A percentile compares a stretch with the other conserved stretches of the same genome.
phyloP scores from a whole-genome alignment of 2,329 filamentous ascomycete genomes.

The Ophiostoma novo-ulmi region DNA sequence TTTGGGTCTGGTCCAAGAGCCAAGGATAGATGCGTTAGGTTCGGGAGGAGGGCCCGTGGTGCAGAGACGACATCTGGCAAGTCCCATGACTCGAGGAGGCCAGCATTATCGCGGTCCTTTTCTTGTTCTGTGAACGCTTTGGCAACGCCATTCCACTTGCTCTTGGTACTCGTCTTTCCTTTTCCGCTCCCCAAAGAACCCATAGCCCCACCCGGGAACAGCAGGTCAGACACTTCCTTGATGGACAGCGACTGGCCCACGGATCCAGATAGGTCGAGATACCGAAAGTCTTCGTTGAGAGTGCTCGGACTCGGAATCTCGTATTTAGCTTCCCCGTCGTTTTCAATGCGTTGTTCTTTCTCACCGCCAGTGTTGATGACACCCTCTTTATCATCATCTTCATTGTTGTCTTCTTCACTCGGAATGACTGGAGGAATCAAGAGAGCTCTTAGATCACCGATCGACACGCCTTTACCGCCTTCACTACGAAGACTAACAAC shows the following conservation, averaged over 20 bases:
- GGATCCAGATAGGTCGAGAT: constrained; percentile 51
- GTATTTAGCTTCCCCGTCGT: background rate
- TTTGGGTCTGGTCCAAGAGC: constrained; percentile 40
- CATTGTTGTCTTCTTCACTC: constrained; percentile 28
- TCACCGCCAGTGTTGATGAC: constrained; percentile 16
- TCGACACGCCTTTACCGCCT: constrained; percentile 39
- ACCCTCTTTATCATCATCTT: constrained; percentile 27
- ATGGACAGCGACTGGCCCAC: constrained; percentile 48
- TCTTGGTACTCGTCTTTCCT: background rate
- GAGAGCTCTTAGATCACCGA: constrained; percentile 47
- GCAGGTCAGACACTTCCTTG: constrained; percentile 48
- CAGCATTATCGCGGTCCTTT: background rate
- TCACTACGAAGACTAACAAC: constrained; percentile 36
- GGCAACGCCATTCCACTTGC: no score
- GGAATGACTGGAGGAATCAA: constrained; percentile 35
- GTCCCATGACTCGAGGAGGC: constrained; percentile 52
- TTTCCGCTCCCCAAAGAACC: background rate
- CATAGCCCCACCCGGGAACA: constrained; percentile 37
- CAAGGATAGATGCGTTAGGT: constrained; percentile 57
- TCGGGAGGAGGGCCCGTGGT: constrained; percentile 45
- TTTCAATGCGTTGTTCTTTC: background rate
- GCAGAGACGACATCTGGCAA: constrained; percentile 29
- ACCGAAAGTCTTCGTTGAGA: constrained; percentile 45
- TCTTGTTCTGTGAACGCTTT: background rate
- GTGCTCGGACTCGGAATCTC: constrained; percentile 27